Evolutionary conservation across 371 early-diverging fungal species (phyloP).

Genomic region (Saksenaea vasiformis): DNA sequence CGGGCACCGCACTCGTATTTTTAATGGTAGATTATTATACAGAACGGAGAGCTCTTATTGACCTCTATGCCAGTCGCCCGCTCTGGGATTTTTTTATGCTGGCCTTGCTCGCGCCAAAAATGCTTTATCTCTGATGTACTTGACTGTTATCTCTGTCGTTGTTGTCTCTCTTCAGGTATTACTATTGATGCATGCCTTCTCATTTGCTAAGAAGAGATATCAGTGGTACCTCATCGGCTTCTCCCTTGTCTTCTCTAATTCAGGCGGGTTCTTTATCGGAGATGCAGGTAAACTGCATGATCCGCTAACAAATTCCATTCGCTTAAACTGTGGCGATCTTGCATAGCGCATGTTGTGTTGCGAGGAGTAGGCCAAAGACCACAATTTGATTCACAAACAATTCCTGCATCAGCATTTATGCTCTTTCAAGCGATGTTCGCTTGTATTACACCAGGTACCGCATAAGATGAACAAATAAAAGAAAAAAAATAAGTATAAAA

Average conservation of each 20-base stretch:
- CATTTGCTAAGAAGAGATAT: neutral
- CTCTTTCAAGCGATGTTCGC: constrained; percentile 81
- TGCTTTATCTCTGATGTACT: constrained; percentile 70
- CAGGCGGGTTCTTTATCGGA: constrained; percentile 68
- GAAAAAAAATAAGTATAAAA: too few species aligned
- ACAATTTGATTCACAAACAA: constrained; percentile 44
- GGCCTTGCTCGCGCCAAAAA: constrained; percentile 73
- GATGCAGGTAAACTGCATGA: constrained; percentile 47
- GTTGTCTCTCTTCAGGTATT: constrained; percentile 66
- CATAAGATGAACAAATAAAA: too few species aligned
- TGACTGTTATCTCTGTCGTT: constrained; percentile 66
- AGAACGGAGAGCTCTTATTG: neutral
- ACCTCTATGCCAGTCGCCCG: constrained; percentile 38
- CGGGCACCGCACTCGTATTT: constrained; percentile 11
- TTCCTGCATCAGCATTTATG: constrained; percentile 65
- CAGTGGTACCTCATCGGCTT: constrained; percentile 78
- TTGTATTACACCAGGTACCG: constrained; percentile 59
- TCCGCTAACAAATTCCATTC: neutral
- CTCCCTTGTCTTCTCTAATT: constrained; percentile 68
- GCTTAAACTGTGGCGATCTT: neutral
- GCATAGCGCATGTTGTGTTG: constrained; percentile 40
- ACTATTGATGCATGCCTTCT: neutral
- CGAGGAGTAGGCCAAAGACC: constrained; percentile 43
- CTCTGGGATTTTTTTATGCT: constrained; percentile 70
- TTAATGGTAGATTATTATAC: constrained; percentile 5